These are phyloP conservation scores for Fusarium sulawesiense DNA, from an alignment of 2,329 filamentous ascomycete species.

Conservation along the genomic window DNA sequence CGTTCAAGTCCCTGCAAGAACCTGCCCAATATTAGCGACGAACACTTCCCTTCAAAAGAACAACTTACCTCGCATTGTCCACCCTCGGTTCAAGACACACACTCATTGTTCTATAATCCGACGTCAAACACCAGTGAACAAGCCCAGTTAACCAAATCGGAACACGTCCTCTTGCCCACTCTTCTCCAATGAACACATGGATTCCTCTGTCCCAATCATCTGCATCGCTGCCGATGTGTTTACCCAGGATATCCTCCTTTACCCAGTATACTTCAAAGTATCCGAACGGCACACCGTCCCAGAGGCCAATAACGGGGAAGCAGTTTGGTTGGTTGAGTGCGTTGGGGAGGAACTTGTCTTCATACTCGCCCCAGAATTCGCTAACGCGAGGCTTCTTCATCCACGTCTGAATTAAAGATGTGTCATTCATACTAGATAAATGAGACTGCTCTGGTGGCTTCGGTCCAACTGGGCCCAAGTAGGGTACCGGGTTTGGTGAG, in stretches of 20 bases:
- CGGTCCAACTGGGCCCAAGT: slow-evolving; percentile 68
- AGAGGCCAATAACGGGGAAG: slow-evolving; percentile 92
- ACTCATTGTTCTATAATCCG: slow-evolving; percentile 83
- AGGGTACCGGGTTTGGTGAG: slow-evolving; percentile 70
- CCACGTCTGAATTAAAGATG: slow-evolving; percentile 80
- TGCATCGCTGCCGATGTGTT: slow-evolving; percentile 71
- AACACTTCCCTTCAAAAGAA: not conserved
- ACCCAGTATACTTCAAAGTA: slow-evolving; percentile 99
- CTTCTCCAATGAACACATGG: slow-evolving; percentile 89
- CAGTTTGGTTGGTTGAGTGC: slow-evolving; percentile 77
- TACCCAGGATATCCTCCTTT: slow-evolving; percentile 86
- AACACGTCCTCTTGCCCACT: slow-evolving; percentile 88
- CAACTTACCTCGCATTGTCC: slow-evolving; percentile 84
- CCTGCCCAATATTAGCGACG: slow-evolving; percentile 31
- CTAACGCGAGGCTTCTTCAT: slow-evolving; percentile 87
- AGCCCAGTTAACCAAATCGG: slow-evolving; percentile 84
- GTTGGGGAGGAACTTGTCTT: slow-evolving; percentile 73
- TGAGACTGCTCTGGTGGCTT: slow-evolving; percentile 55
- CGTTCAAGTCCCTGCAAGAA: slow-evolving; percentile 72
- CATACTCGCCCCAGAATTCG: slow-evolving; percentile 82
- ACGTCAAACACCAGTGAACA: slow-evolving; percentile 85
- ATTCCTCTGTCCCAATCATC: slow-evolving; percentile 89
- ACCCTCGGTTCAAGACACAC: slow-evolving; percentile 90
- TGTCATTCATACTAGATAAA: slow-evolving; percentile 62
- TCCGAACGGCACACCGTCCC: slow-evolving; percentile 94